These are phyloP conservation scores for Ruellia speciosa DNA, from an alignment of 305 asterid species.

Conservation along the genomic window DNA sequence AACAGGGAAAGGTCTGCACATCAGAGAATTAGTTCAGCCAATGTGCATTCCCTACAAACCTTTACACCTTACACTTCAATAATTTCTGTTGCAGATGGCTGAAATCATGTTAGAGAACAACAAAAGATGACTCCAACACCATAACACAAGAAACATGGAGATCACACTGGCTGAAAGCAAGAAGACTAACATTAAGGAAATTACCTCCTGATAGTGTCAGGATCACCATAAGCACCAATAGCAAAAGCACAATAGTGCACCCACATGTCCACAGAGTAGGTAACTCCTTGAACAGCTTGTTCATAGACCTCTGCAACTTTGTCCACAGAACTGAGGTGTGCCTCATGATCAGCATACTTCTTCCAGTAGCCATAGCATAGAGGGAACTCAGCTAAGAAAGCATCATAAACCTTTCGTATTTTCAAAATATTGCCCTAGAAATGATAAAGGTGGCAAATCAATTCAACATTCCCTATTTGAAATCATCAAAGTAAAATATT, in stretches of 20 bases:
- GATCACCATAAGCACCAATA: constrained; percentile 78
- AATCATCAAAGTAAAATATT: background rate
- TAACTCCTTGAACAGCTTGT: constrained; percentile 91
- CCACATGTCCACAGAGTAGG: constrained; percentile 99
- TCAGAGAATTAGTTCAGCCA: constrained; percentile 33
- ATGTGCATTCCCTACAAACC: constrained; percentile 60
- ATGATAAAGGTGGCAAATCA: background rate
- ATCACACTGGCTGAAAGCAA: constrained; percentile 31
- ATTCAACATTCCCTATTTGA: background rate
- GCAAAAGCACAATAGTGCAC: constrained; percentile 86
- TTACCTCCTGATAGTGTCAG: constrained; percentile 86
- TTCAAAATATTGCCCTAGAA: constrained; percentile 70
- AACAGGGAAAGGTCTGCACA: constrained; percentile 45
- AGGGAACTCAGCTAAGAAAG: constrained; percentile 90
- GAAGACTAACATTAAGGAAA: constrained; percentile 23
- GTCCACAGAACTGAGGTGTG: constrained; percentile 71
- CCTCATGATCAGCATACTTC: constrained; percentile 97
- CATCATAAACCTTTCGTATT: constrained; percentile 79
- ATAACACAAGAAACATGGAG: constrained; percentile 31
- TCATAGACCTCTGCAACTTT: constrained; percentile 94
- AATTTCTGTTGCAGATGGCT: constrained; percentile 59
- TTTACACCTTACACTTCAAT: constrained; percentile 54
- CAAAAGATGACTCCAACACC: constrained; percentile 33
- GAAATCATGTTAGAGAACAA: constrained; percentile 55
- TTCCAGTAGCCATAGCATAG: constrained; percentile 98